phyloP scores from a whole-genome alignment of 805 yeast genomes.

The Dipodascopsis uninucleata region DNA sequence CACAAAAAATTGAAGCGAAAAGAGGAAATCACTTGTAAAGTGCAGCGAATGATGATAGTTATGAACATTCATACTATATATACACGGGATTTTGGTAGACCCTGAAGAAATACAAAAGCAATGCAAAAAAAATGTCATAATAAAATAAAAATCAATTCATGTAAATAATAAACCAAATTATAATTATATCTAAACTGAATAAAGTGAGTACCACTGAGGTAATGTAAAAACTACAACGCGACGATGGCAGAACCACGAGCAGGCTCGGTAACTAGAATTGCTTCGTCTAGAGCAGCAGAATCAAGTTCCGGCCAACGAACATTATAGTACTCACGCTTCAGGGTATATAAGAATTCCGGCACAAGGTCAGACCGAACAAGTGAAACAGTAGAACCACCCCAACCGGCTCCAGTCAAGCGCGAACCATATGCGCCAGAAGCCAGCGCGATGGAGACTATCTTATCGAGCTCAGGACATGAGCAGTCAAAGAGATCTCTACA shows the following conservation, averaged over 20 bases:
- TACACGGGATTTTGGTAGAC: too few relatives aligned
- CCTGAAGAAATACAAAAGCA: too few relatives aligned
- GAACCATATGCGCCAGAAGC: constrained; percentile 60
- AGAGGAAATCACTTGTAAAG: too few relatives aligned
- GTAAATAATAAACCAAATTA: too few relatives aligned
- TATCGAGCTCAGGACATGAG: constrained; percentile 54
- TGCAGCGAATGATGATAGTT: too few relatives aligned
- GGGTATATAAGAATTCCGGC: constrained; percentile 40
- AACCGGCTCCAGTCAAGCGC: constrained; percentile 76
- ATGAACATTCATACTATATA: too few relatives aligned
- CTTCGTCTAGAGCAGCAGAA: constrained; percentile 45
- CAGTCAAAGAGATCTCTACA: constrained; percentile 49
- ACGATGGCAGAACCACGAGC: constrained; percentile 47
- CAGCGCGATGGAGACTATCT: constrained; percentile 51
- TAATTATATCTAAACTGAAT: too few relatives aligned
- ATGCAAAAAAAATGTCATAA: too few relatives aligned
- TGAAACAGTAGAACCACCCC: constrained; percentile 73
- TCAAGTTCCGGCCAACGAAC: constrained; percentile 49
- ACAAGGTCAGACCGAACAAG: constrained; percentile 45
- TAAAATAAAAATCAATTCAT: too few relatives aligned
- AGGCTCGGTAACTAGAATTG: constrained; percentile 54
- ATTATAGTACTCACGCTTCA: constrained; percentile 51
- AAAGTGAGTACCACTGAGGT: too few relatives aligned
- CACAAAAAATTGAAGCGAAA: too few relatives aligned
- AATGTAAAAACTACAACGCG: too few relatives aligned